phyloP scores from a whole-genome alignment of 805 yeast species.

The Kazachstania viticola region DNA sequence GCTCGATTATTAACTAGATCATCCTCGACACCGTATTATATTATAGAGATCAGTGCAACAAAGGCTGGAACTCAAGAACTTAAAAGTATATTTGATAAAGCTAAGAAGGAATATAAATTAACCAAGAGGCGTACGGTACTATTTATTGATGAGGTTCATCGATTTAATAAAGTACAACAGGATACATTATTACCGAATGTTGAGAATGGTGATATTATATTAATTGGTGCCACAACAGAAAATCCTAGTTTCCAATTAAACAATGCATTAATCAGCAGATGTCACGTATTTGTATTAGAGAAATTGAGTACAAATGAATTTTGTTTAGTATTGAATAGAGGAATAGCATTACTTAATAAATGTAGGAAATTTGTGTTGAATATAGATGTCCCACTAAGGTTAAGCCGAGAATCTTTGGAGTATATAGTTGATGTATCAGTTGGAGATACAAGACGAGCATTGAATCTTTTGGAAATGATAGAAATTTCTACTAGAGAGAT shows the following conservation, averaged over 20 bases:
- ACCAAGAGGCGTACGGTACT: constrained; percentile 51
- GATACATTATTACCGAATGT: constrained; percentile 75
- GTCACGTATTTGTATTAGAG: constrained; percentile 64
- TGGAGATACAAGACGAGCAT: constrained; percentile 82
- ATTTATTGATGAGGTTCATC: constrained; percentile 87
- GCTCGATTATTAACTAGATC: constrained; percentile 39
- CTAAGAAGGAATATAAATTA: constrained; percentile 27
- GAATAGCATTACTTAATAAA: constrained; percentile 47
- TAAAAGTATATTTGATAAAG: constrained; percentile 41
- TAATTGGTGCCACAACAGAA: constrained; percentile 96
- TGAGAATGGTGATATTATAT: constrained; percentile 68
- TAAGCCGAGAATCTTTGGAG: constrained; percentile 46
- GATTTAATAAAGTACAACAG: constrained; percentile 80
- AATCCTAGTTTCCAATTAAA: constrained; percentile 79
- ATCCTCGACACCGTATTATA: constrained; percentile 26
- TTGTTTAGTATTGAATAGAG: constrained; percentile 41
- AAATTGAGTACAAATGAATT: constrained; percentile 42
- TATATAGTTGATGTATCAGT: constrained; percentile 63
- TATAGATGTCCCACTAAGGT: constrained; percentile 29
- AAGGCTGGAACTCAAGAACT: constrained; percentile 46
- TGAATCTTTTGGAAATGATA: constrained; percentile 67
- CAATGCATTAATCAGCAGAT: constrained; percentile 73
- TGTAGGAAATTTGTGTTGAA: constrained; percentile 43
- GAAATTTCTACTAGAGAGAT: constrained; percentile 54
- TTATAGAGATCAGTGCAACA: constrained; percentile 81